These are phyloP conservation scores for Trebouxia sp. DNA, from an alignment of 139 green algal species.

Conservation along the genomic window DNA sequence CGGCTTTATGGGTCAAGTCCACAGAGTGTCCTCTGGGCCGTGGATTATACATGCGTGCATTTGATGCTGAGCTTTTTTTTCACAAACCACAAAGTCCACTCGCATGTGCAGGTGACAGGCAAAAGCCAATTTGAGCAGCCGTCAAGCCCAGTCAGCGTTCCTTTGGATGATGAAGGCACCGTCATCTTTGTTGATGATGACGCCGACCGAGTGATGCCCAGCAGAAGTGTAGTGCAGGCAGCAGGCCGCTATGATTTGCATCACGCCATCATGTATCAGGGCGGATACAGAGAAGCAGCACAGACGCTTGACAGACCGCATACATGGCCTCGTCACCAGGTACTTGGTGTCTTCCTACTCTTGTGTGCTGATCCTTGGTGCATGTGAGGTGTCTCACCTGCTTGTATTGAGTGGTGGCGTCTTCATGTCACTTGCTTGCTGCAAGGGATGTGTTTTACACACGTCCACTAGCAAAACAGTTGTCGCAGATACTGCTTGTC, in stretches of 20 bases:
- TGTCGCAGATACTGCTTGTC: no score
- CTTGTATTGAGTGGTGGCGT: not conserved
- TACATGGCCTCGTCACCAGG: conserved; percentile 31
- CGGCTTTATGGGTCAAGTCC: no score
- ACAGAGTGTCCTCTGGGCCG: no score
- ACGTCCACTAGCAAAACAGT: no score
- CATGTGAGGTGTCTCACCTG: not conserved
- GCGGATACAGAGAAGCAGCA: conserved; percentile 38
- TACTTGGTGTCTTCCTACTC: not conserved
- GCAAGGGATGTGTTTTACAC: no score
- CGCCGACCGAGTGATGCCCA: conserved; percentile 41
- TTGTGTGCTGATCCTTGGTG: not conserved
- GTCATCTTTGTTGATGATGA: conserved; percentile 26
- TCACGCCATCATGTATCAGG: conserved; percentile 42
- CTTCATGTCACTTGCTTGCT: no score
- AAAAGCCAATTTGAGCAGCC: conserved; percentile 18
- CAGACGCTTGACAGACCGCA: conserved; percentile 34
- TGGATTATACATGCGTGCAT: not conserved
- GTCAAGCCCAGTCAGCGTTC: not conserved
- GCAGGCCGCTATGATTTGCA: conserved; percentile 51
- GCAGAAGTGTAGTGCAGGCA: conserved; percentile 24
- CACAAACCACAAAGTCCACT: not conserved
- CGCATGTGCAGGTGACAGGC: conserved; percentile 31
- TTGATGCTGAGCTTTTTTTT: not conserved
- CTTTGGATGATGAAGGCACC: conserved; percentile 23